Conservation (phyloP, 2,329 filamentous ascomycete species). For the Canariomyces notabilis region DNA sequence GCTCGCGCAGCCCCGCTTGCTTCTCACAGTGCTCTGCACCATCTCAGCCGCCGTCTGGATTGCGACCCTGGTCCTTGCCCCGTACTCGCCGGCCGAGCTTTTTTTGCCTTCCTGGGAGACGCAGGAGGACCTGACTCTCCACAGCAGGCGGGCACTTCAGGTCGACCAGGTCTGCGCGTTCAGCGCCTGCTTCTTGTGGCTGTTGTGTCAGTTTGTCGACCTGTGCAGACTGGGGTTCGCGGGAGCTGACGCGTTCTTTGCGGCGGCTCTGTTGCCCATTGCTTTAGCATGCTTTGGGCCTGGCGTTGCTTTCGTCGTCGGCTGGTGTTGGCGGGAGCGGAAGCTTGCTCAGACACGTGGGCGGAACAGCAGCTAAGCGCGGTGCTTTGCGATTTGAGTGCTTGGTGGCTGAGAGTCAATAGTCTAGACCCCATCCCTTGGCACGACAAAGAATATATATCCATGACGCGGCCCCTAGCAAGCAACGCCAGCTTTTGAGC, state of each 20-base stretch:
- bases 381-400: too few species aligned
- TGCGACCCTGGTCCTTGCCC: neutral
- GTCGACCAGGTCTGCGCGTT: constrained; percentile 12
- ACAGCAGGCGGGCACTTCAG: constrained; percentile 7
- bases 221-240: neutral
- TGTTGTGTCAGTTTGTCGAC: neutral
- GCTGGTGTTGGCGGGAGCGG: neutral
- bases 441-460: too few species aligned
- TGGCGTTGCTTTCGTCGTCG: neutral
- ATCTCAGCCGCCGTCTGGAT: neutral
- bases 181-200: constrained; percentile 11
- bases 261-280: neutral
- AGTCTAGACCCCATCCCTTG: too few species aligned
- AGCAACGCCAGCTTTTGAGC: too few species aligned
- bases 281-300: neutral
- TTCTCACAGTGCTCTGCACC: neutral
- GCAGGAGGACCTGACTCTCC: neutral
- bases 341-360: neutral
- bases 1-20: neutral
- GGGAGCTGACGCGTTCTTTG: neutral
- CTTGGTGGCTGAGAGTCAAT: too few species aligned
- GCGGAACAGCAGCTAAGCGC: neutral
- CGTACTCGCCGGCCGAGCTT: neutral
- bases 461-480: too few species aligned
- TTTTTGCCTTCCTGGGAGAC: neutral